A percentile compares a stretch with the other conserved stretches of the same genome.
Conservation (phyloP, 805 yeast species). For the Hanseniaspora meyeri region DNA sequence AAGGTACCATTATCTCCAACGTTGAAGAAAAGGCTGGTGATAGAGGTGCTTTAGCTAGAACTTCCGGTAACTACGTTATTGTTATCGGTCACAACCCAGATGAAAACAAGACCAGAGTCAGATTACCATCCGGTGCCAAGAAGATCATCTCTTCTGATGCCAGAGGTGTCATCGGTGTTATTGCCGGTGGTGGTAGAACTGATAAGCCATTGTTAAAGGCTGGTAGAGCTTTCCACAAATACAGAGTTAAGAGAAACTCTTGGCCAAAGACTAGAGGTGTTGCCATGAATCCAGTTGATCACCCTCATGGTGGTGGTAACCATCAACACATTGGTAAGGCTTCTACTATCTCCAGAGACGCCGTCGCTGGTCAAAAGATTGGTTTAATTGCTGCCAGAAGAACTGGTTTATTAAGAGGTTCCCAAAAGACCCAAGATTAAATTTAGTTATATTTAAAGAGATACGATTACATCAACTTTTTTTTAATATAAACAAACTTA, state of each 20-base stretch:
- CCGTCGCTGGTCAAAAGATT: slow-evolving; percentile 99
- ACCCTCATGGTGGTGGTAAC: slow-evolving; percentile 99
- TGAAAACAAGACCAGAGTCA: slow-evolving; percentile 97
- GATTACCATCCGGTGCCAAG: slow-evolving; percentile 98
- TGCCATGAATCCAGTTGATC: slow-evolving; percentile 99
- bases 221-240: slow-evolving; percentile 99
- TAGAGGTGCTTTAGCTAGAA: slow-evolving; percentile 99
- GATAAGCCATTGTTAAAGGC: slow-evolving; percentile 99
- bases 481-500: slow-evolving; percentile 17
- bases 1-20: slow-evolving; percentile 97
- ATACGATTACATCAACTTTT: slow-evolving; percentile 21
- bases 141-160: slow-evolving; percentile 89
- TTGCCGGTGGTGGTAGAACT: slow-evolving; percentile 99
- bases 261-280: slow-evolving; percentile 99
- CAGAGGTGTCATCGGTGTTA: slow-evolving; percentile 99
- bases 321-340: slow-evolving; percentile 99
- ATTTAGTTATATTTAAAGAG: slow-evolving; percentile 21
- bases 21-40: slow-evolving; percentile 98
- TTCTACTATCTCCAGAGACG: slow-evolving; percentile 97
- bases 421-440: slow-evolving; percentile 82
- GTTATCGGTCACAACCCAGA: slow-evolving; percentile 99
- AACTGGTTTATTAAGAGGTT: slow-evolving; percentile 99
- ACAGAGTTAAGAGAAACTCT: slow-evolving; percentile 98
- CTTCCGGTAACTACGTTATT: slow-evolving; percentile 99
- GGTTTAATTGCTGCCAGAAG: slow-evolving; percentile 99